Evolutionary conservation across 202 grass and related monocot species (phyloP), one percentile per base, ranked within the genome.

Genomic region (Dendrocalamus latiflorus): DNA sequence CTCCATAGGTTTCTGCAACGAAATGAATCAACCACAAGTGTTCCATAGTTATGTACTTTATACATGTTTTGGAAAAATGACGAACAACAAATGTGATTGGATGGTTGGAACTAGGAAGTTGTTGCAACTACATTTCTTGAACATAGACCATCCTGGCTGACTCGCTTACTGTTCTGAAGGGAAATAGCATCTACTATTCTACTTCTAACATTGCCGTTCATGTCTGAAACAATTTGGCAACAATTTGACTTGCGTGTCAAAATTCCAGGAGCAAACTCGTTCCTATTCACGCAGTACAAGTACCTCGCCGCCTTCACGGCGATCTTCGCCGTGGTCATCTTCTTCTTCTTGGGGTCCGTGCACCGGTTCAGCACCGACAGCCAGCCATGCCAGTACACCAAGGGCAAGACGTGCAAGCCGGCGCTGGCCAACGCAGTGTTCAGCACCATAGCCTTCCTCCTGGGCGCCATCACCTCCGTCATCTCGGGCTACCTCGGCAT

Each of bases 261-360:
- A 39, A 26, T 63, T 53, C 0, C 58, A 97, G 94, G 94, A 17
- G 91, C 94, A 22, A 85, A 85, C 26, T 97, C 94, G 30, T 97
- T 97, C 78, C 87, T 97, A 20, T 85, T 94, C 75, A 90, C 91
- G 0, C 82, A 97, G 18, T 97, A 94, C 55, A 91, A 92, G 77
- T 94, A 97, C 83, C 86, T 97, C 0, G 88, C 76, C 1, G 65
- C 85, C 65, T 97, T 97, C 87, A 97, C 89, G 61, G 64, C 37
- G 1, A 26, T 86, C 39, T 97, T 97, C 53, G 89, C 85, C 1
- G 30, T 87, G 78, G 60, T 92, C 39, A 90, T 97, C 81, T 97
- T 97, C 75, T 87, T 97, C 70, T 97, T 97, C 76, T 85, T 94
- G 24, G 94, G 94, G 28, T 97, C 94, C 45, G 94, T 97, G 14